Base-by-base conservation (phyloP, 1,284 basidiomycete genomes). In the Sphaerobolus stellatus region DNA sequence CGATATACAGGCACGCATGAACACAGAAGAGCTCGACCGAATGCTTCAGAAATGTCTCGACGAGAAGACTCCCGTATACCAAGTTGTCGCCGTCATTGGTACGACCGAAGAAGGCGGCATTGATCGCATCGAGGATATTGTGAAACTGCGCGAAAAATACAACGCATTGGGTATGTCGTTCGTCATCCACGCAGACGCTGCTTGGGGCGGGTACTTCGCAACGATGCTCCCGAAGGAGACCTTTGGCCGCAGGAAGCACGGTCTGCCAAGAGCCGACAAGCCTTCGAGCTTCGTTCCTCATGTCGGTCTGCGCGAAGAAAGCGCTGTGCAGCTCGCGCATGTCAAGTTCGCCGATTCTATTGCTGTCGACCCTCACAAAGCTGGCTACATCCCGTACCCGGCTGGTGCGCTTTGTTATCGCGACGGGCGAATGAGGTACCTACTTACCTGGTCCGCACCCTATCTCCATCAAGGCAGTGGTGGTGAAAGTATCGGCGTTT, bases 331-430 rank as follows among this genome's bases (percentile, higher is more conserved):
- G n/a, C n/a, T n/a, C n/a, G n/a, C n/a, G n/a, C n/a, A n/a, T n/a
- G n/a, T n/a, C n/a, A n/a, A n/a, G n/a, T n/a, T n/a, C n/a, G n/a
- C n/a, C n/a, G n/a, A n/a, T n/a, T n/a, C n/a, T n/a, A n/a, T n/a
- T n/a, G n/a, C n/a, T n/a, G n/a, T n/a, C n/a, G n/a, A n/a, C n/a
- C 77, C 76, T 4, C 77, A 78, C 58, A 78, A 79, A 63, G 65
- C 66, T 30, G 76, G 76, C 11, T 78, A 76, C 56, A 63, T 72
- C 14, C 75, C 68, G 0, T 77, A 76, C 58, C 75, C 77, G 20
- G 75, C 75, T 2, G 77, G 76, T 9, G 71, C 68, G 1, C 57
- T 78, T 22, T 71, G 68, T 78, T n/a, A n/a, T n/a, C n/a, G n/a
- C n/a, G n/a, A n/a, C n/a, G n/a, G n/a, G n/a, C n/a, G n/a, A n/a